A percentile compares a stretch with the other conserved stretches of the same genome.
phyloP scores from a whole-genome alignment of 164 flowering plant genomes.

The Vitis riparia region DNA sequence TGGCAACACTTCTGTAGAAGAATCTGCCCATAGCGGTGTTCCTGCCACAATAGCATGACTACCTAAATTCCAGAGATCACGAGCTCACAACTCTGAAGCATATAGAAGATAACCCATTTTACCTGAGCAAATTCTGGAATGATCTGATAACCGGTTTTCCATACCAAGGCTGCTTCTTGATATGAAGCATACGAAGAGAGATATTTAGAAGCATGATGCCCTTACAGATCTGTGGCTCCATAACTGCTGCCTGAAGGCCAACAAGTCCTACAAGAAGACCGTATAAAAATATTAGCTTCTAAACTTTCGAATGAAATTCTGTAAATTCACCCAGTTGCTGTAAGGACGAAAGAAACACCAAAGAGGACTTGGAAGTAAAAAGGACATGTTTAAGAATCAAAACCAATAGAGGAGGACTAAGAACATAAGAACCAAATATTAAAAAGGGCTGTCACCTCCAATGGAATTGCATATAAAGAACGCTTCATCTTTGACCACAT shows the following conservation, averaged over 20 bases:
- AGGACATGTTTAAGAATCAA: too few relatives aligned
- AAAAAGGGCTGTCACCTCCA: constrained; percentile 61
- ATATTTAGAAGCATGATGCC: constrained; percentile 83
- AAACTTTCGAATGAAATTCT: too few relatives aligned
- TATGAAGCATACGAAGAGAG: constrained; percentile 92
- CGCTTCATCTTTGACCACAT: constrained; percentile 77
- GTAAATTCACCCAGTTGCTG: too few relatives aligned
- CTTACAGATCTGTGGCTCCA: constrained; percentile 66
- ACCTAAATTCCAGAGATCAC: neutral
- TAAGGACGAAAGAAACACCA: too few relatives aligned
- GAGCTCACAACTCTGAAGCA: neutral
- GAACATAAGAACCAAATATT: neutral
- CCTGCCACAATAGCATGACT: constrained; percentile 41
- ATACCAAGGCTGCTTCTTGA: constrained; percentile 88
- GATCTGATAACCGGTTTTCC: constrained; percentile 80
- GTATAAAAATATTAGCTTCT: neutral
- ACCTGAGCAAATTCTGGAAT: constrained; percentile 86
- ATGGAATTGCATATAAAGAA: constrained; percentile 95
- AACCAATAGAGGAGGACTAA: too few relatives aligned
- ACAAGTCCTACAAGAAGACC: constrained; percentile 60
- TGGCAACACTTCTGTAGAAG: constrained; percentile 73
- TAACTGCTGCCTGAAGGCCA: constrained; percentile 94
- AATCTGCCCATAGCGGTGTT: constrained; percentile 68
- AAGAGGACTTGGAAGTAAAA: too few relatives aligned
- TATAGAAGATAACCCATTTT: constrained; percentile 4